phyloP scores from a whole-genome alignment of 192 early-diverging fungal species.

The Tieghemiomyces parasiticus region DNA sequence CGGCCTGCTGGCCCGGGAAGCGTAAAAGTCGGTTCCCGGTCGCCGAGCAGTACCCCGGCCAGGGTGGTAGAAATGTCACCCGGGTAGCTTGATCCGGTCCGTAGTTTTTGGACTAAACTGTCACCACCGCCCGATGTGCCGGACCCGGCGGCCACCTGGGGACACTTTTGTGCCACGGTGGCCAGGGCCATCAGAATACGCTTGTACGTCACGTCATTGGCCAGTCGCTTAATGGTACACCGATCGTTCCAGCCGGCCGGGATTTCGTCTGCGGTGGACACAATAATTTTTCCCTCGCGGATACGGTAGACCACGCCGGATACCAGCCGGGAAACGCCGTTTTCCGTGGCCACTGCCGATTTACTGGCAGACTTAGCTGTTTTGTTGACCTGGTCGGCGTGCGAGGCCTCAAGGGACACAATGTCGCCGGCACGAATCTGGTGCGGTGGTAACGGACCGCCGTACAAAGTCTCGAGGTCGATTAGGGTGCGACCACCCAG shows the following conservation, averaged over 20 bases:
- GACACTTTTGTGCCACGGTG: constrained; percentile 11
- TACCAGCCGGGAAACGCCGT: not conserved
- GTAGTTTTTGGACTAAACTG: not conserved
- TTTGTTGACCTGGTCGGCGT: constrained; percentile 16
- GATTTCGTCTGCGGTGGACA: constrained; percentile 45
- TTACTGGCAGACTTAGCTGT: constrained; percentile 14
- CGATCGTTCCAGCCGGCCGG: constrained; percentile 44
- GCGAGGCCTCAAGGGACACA: constrained; percentile 44
- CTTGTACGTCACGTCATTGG: constrained; percentile 26
- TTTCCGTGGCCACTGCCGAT: constrained; percentile 2
- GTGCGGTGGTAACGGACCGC: constrained; percentile 36
- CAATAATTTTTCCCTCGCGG: constrained; percentile 38
- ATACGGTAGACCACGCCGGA: constrained; percentile 39
- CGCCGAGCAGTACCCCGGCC: constrained; percentile 27
- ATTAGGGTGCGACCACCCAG: constrained; percentile 51
- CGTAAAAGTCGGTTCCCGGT: constrained; percentile 18
- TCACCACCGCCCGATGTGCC: not conserved
- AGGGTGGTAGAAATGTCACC: constrained; percentile 14
- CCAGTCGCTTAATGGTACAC: constrained; percentile 38
- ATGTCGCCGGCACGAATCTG: constrained; percentile 52
- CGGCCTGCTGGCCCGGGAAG: too few species aligned
- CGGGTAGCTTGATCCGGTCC: not conserved
- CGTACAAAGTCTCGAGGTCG: constrained; percentile 43
- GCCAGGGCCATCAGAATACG: constrained; percentile 24
- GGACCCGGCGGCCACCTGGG: not conserved